A percentile compares a stretch with the other conserved stretches of the same genome.
Conservation (phyloP, 306 rosid genomes). For the Betula pendula region DNA sequence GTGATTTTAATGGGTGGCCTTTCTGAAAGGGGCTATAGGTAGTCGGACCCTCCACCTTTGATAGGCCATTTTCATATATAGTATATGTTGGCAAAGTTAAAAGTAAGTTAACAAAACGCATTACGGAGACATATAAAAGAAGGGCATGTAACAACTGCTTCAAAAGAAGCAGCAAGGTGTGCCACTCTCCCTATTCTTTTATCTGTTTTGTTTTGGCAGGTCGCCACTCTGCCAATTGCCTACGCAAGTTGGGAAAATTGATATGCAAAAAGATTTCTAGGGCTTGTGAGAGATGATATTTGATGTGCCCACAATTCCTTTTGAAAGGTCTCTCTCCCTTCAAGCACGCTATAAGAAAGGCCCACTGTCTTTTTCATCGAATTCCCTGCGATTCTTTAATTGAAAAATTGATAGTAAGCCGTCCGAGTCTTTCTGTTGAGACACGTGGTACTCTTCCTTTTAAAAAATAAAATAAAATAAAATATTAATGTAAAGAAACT, state of each 20-base stretch:
- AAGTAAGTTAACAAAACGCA: no score
- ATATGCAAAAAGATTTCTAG: not conserved
- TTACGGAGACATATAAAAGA: no score
- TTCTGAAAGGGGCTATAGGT: no score
- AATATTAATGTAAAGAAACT: not conserved
- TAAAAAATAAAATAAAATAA: not conserved
- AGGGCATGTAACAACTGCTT: not conserved
- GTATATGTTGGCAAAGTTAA: no score
- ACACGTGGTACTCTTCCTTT: not conserved
- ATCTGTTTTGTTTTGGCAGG: not conserved
- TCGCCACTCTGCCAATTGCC: not conserved
- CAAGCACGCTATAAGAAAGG: conserved; percentile 2
- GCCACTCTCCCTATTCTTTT: not conserved
- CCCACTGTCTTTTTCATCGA: not conserved
- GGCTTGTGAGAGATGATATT: not conserved
- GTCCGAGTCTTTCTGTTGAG: conserved; percentile 17
- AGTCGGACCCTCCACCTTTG: no score
- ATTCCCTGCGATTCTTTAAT: not conserved
- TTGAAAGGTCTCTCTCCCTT: conserved; percentile 1
- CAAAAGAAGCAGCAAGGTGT: not conserved
- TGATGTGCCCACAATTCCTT: not conserved
- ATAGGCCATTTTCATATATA: no score
- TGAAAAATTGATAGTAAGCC: conserved; percentile 8
- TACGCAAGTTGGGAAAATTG: not conserved
- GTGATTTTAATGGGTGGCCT: no score